Evolutionary conservation across 139 green algal genomes (phyloP).

Genomic region (Chlorella ohadii): DNA sequence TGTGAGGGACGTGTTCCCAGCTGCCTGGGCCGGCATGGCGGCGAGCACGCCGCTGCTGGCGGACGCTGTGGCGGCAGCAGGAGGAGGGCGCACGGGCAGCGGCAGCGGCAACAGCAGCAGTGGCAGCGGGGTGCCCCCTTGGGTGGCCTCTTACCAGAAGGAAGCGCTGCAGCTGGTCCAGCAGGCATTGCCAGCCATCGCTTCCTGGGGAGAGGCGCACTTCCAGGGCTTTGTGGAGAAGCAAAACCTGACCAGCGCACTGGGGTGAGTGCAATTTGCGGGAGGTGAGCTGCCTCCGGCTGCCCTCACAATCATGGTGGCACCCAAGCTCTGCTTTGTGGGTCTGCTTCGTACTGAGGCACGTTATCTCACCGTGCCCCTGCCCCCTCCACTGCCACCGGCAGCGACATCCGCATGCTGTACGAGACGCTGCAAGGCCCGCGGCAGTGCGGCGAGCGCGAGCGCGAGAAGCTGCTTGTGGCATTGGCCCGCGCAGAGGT

Average conservation of each 20-base stretch:
- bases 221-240: slow-evolving; percentile 15
- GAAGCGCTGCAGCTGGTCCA: slow-evolving; percentile 43
- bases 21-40: slow-evolving; percentile 34
- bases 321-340: no score
- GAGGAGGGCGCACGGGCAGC: not conserved
- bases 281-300: no score
- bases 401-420: slow-evolving; percentile 42
- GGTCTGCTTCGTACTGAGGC: no score
- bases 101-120: not conserved
- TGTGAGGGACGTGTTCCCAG: slow-evolving; percentile 37
- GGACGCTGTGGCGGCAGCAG: slow-evolving; percentile 3
- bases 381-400: not conserved
- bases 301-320: no score
- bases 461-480: slow-evolving; percentile 42
- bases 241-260: slow-evolving; percentile 46
- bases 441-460: slow-evolving; percentile 37
- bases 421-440: slow-evolving; percentile 45
- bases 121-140: slow-evolving; percentile 22
- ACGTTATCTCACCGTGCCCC: not conserved
- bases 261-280: slow-evolving; percentile 1
- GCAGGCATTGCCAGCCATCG: slow-evolving; percentile 37
- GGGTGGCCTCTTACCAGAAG: slow-evolving; percentile 33
- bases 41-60: slow-evolving; percentile 28
- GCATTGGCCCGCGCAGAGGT: slow-evolving; percentile 35
- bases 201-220: slow-evolving; percentile 37